These are phyloP conservation scores for Irpex lacteus DNA, from an alignment of 1,284 basidiomycete genomes.

Conservation along the genomic window DNA sequence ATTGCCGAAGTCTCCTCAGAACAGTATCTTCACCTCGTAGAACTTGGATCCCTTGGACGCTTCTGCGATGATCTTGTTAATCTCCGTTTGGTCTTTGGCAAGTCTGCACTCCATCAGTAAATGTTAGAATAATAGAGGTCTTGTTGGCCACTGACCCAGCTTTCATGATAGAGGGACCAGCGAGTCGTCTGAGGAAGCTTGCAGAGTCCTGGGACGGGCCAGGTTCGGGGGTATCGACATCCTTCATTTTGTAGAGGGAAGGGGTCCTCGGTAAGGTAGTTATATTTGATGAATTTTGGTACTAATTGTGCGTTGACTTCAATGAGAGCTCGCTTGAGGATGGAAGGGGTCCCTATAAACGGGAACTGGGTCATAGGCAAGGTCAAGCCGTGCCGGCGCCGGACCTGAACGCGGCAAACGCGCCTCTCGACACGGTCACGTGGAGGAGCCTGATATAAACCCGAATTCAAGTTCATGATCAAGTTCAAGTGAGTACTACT, in stretches of 20 bases:
- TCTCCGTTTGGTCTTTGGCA: slow-evolving; percentile 74
- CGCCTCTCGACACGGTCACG: background rate
- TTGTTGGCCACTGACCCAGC: slow-evolving; percentile 52
- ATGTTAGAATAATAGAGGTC: background rate
- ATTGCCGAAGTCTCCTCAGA: background rate
- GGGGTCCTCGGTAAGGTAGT: background rate
- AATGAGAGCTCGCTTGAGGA: too few relatives aligned
- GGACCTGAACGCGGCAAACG: background rate
- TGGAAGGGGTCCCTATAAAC: too few relatives aligned
- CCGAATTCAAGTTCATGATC: too few relatives aligned
- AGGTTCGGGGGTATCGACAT: slow-evolving; percentile 8
- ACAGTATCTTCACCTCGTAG: slow-evolving; percentile 58
- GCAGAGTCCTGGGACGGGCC: slow-evolving; percentile 55
- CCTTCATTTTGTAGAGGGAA: background rate
- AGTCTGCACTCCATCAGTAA: slow-evolving; percentile 40
- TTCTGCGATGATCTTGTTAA: slow-evolving; percentile 77
- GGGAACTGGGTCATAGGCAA: background rate
- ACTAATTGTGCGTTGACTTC: too few relatives aligned
- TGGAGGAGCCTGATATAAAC: background rate
- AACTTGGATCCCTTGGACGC: slow-evolving; percentile 83
- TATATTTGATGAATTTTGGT: too few relatives aligned
- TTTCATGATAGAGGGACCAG: slow-evolving; percentile 75
- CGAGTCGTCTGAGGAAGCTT: slow-evolving; percentile 69
- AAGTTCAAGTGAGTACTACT: too few relatives aligned
- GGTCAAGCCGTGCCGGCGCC: background rate